phyloP scores from a whole-genome alignment of 768 basidiomycete genomes.

The Scleroderma bovista region DNA sequence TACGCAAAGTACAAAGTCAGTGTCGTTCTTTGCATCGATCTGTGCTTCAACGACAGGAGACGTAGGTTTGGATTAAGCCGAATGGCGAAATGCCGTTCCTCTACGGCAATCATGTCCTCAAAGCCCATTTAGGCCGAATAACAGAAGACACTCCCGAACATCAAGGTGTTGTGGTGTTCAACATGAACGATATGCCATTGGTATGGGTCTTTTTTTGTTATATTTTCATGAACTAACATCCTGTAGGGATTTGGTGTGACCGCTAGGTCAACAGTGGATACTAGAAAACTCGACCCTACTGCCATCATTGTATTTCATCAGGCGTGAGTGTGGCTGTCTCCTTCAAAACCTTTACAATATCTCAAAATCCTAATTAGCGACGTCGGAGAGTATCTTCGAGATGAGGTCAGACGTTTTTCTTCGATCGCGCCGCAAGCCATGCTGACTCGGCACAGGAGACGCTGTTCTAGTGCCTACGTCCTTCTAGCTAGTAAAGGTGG shows the following conservation, averaged over 20 bases:
- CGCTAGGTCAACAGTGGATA: constrained; percentile 91
- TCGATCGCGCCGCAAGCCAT: background rate
- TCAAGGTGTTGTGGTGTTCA: constrained; percentile 95
- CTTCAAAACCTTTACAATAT: background rate
- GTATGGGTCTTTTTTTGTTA: constrained; percentile 38
- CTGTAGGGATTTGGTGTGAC: constrained; percentile 95
- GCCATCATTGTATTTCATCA: constrained; percentile 98
- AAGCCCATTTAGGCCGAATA: constrained; percentile 97
- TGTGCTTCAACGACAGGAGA: background rate
- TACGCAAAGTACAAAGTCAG: constrained; percentile 96
- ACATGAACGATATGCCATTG: constrained; percentile 91
- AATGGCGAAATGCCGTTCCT: constrained; percentile 99
- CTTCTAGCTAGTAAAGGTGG: too few species aligned
- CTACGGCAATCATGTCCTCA: constrained; percentile 97
- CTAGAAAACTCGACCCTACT: constrained; percentile 94
- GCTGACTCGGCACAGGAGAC: constrained; percentile 53
- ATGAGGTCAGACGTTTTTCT: constrained; percentile 58
- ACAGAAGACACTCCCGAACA: constrained; percentile 99
- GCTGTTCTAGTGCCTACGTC: constrained; percentile 47
- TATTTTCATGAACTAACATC: constrained; percentile 5
- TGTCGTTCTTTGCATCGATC: background rate
- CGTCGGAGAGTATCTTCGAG: constrained; percentile 96
- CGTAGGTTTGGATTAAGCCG: constrained; percentile 96
- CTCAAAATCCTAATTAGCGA: constrained; percentile 49
- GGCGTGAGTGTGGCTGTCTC: constrained; percentile 51